Evolutionary conservation across 768 basidiomycete genomes (phyloP).

Genomic region (Lactarius vividus): DNA sequence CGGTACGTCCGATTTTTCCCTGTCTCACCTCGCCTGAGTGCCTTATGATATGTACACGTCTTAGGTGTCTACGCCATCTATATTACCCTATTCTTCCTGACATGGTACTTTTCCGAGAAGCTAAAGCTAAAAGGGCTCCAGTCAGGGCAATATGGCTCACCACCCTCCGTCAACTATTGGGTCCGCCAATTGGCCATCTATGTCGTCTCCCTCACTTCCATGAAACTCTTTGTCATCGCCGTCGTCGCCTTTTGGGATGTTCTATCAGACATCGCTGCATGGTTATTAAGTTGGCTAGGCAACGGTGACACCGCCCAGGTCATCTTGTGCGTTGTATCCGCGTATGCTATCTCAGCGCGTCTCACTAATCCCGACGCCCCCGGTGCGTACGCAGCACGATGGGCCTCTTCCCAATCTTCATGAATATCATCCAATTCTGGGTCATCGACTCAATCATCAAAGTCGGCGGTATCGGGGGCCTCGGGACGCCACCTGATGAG

Average conservation of each 20-base stretch:
- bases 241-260: constrained; percentile 70
- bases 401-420: constrained; percentile 86
- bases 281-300: constrained; percentile 79
- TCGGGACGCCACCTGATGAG: constrained; percentile 42
- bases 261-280: constrained; percentile 76
- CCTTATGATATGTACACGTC: neutral
- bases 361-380: neutral
- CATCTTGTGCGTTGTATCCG: constrained; percentile 60
- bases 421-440: constrained; percentile 94
- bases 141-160: constrained; percentile 85
- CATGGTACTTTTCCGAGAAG: constrained; percentile 60
- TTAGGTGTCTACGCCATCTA: constrained; percentile 85
- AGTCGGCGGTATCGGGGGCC: constrained; percentile 44
- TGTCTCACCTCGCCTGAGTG: neutral
- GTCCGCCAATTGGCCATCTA: constrained; percentile 77
- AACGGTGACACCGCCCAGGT: constrained; percentile 67
- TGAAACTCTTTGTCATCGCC: constrained; percentile 88
- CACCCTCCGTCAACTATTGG: constrained; percentile 75
- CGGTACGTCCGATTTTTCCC: constrained; percentile 47
- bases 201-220: constrained; percentile 71
- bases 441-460: constrained; percentile 93
- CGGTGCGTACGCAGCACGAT: constrained; percentile 60
- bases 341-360: neutral
- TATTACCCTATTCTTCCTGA: constrained; percentile 60
- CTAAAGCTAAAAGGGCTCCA: constrained; percentile 72